phyloP scores from a whole-genome alignment of 2,329 filamentous ascomycete species.

The Penicillium sp. region DNA sequence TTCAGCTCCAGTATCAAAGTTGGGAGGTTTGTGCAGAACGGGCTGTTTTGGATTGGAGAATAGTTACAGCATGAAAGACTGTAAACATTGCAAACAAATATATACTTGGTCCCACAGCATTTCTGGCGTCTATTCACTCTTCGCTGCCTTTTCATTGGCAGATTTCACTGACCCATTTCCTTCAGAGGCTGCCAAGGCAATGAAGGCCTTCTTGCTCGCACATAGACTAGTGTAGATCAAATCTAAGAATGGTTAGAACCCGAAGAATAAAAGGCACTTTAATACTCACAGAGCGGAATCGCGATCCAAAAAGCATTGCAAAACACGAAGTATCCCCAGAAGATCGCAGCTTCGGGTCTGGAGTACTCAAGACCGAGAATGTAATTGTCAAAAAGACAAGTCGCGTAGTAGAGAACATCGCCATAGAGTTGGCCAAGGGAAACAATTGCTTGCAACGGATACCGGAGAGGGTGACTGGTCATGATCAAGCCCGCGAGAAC shows the following conservation, averaged over 20 bases:
- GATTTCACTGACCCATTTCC: not conserved
- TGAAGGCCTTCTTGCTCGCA: not conserved
- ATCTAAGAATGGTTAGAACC: not conserved
- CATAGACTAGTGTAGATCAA: not conserved
- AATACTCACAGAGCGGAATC: conserved; percentile 47
- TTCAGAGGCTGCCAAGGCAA: not conserved
- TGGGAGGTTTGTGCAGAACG: no score
- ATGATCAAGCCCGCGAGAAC: conserved; percentile 48
- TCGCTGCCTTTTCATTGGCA: not conserved
- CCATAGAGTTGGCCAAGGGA: conserved; percentile 55
- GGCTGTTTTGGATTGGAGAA: no score
- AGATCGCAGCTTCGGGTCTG: conserved; percentile 53
- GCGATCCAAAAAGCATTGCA: conserved; percentile 57
- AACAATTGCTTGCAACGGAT: conserved; percentile 51
- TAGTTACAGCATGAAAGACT: no score
- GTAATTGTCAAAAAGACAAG: conserved; percentile 51
- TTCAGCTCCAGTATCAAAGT: conserved; percentile 15
- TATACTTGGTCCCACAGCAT: no score
- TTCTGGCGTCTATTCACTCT: not conserved
- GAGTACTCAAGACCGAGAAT: conserved; percentile 48
- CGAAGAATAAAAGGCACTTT: no score
- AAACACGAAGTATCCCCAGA: conserved; percentile 54
- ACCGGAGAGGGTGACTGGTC: conserved; percentile 47
- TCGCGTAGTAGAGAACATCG: conserved; percentile 54
- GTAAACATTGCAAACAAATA: no score